Conservation (phyloP, 139 green algal species). For the Tetradesmus obliquus region DNA sequence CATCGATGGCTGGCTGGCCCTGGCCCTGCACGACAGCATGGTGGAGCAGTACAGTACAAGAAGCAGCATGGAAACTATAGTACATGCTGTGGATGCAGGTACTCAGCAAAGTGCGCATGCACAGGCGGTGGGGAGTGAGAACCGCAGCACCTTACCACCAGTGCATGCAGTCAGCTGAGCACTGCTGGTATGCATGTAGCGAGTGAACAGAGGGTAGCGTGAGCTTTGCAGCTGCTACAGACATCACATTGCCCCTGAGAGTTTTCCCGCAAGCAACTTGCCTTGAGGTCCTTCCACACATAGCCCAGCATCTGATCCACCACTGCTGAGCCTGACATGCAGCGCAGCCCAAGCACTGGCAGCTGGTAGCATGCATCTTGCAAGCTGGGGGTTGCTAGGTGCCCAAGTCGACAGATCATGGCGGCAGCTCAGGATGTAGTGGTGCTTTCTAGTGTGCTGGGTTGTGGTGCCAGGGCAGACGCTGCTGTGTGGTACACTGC, state of each 20-base stretch:
- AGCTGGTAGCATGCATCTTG: not conserved
- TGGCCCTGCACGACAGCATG: constrained; percentile 3
- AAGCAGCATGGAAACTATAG: not conserved
- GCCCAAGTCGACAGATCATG: not conserved
- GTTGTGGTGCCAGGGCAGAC: not conserved
- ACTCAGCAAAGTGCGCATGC: not conserved
- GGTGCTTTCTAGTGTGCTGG: not conserved
- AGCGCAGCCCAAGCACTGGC: not conserved
- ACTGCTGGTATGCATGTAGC: no score
- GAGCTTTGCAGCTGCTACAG: no score
- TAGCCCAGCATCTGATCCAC: constrained; percentile 40
- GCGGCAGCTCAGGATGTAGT: not conserved
- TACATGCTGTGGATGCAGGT: not conserved
- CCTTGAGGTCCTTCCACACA: constrained; percentile 33
- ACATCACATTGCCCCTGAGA: no score
- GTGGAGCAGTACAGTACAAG: not conserved
- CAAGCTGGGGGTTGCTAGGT: not conserved
- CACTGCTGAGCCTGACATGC: constrained; percentile 5
- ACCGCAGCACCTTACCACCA: no score
- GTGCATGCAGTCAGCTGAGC: no score
- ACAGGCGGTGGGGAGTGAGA: not conserved
- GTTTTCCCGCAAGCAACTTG: not conserved
- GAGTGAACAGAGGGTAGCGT: no score
- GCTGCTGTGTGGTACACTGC: not conserved
- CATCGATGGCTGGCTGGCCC: constrained; percentile 42